phyloP scores from a whole-genome alignment of 768 basidiomycete species.

The Lanmaoa pseudosensibilis region DNA sequence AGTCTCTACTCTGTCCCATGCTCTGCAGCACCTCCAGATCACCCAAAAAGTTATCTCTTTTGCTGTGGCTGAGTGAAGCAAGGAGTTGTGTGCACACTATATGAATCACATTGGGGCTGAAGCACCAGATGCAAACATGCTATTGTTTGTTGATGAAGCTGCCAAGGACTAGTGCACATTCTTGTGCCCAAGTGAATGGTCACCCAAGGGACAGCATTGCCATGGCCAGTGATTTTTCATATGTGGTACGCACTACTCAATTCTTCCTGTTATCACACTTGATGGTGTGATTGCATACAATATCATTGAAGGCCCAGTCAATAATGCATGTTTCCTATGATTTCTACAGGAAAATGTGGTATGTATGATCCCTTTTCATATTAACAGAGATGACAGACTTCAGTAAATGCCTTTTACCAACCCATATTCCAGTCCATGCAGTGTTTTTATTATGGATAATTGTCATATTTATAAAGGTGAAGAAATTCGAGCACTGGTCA shows the following conservation, averaged over 20 bases:
- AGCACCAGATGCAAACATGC: slow-evolving; percentile 20
- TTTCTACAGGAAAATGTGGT: slow-evolving; percentile 11
- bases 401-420: not conserved
- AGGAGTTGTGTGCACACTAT: not conserved
- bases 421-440: not conserved
- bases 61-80: too few species aligned
- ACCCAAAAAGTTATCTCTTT: too few species aligned
- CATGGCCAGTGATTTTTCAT: slow-evolving; percentile 10
- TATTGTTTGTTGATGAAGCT: slow-evolving; percentile 22
- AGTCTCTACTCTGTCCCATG: too few species aligned
- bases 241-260: slow-evolving; percentile 1
- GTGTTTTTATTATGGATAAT: slow-evolving; percentile 25
- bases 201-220: not conserved
- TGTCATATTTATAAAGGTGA: slow-evolving; percentile 15
- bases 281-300: too few species aligned
- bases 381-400: not conserved
- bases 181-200: not conserved
- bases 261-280: slow-evolving; percentile 17
- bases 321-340: not conserved
- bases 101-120: slow-evolving; percentile 7
- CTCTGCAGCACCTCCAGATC: too few species aligned
- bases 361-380: not conserved
- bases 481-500: slow-evolving; percentile 17
- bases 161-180: slow-evolving; percentile 8
- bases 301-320: not conserved